Base-by-base conservation (phyloP, 345 rosid genomes). In the Pseudoturritis turrita region DNA sequence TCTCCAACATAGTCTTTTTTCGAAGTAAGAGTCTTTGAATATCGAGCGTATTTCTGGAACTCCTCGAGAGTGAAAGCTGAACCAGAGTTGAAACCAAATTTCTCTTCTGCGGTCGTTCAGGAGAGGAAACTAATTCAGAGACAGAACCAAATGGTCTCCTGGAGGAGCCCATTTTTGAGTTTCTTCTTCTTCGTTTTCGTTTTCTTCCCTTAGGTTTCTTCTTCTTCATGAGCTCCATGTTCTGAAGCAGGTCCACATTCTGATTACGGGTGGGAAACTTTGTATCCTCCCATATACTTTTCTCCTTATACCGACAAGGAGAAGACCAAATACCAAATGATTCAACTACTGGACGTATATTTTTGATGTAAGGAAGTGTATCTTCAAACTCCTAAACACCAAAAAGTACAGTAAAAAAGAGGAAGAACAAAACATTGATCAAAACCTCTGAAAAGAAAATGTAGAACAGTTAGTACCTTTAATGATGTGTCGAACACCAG, bases 271-370 rank as follows among this genome's bases (percentile, higher is more conserved):
- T 89, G 5, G 91, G 81, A 80, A 94, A 90, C 81, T 86, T 86
- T 44, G 83, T 74, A 77, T 23, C 15, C 60, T 81, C 81, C 97
- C 97, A 90, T 65, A 82, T 53, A 41, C 62, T 50, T 73, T 76
- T 82, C 45, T 80, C 86, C 50, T 82, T 84, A 62, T 89, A 88
- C 73, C 73, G 79, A 77, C 91, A 90, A 50, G 88, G 86, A 52
- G 97, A 92, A 69, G 69, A 78, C 98, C 98, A 93, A 0, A 60
- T 86, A 12, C 98, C 98, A 80, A 52, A 89, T 14, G 83, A n/a
- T 76, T 91, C 87, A 28, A 92, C 96, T 68, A 72, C 22, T 37
- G 73, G 36, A 4, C 89, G 90, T 77, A 93, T 89, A 78, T 82
- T 93, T 69, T 81, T 84, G 72, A 93, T 83, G 80, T 86, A 94